Base-by-base conservation (phyloP, 331 rosid species). In the Telfairia occidentalis region DNA sequence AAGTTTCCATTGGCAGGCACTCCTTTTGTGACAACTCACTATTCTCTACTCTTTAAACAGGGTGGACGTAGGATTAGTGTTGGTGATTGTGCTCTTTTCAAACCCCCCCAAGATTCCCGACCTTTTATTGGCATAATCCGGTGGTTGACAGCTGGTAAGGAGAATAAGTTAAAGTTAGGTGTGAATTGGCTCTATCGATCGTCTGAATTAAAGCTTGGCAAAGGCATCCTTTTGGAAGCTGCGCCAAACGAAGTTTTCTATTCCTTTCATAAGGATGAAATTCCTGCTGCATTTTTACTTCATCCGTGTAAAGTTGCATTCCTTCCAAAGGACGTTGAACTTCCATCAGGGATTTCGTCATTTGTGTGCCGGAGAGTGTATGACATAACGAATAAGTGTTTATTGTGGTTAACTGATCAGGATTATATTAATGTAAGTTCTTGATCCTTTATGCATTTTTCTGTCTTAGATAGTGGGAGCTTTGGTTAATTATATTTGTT, bases 271-370 rank as follows among this genome's bases (percentile, higher is more conserved):
- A 89, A 89, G 98, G 92, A 92, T 90, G 97, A 90, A 84, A 92
- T 82, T 77, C 92, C 92, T 85, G 97, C 96, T 76, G 92, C 98
- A 84, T 90, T 93, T 15, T 78, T 92, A 90, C 93, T 92, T 80
- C 98, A 92, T 89, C 98, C 96, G 60, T 92, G 98, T 89, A 92
- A 89, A 92, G 98, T 92, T 46, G 86, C 97, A 37, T 92, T 92
- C 80, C 98, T 92, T 81, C 90, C 85, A 66, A 90, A 92, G 80
- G 97, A 90, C 82, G 89, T 82, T 85, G 89, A 89, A 76, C 97
- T 92, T 85, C 96, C 97, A 48, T 76, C 96, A 81, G 98, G 98
- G 90, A 85, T 86, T 78, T 90, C 96, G 28, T 87, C 98, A 74
- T 92, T 92, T 89, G 97, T 92, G 79, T 92, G 98, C 83, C 79